A percentile compares a stretch with the other conserved stretches of the same genome.
These are phyloP conservation scores for Metschnikowia corniflorae DNA, from an alignment of 805 yeast genomes.

Conservation along the genomic window DNA sequence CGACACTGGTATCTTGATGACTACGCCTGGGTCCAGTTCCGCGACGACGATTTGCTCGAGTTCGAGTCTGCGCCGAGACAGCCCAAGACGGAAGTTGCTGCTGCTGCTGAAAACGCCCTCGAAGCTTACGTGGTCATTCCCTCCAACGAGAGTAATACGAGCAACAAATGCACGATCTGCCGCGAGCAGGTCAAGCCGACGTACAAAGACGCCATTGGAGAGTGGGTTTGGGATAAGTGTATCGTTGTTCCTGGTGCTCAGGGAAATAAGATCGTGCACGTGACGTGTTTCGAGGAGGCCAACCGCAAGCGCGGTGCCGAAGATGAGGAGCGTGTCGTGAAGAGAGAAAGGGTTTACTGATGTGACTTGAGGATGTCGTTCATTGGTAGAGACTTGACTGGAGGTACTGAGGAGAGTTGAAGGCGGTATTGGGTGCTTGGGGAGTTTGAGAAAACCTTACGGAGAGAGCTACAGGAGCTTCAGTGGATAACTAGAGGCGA, in stretches of 20 bases:
- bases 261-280: slow-evolving; percentile 40
- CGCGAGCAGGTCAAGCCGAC: slow-evolving; percentile 42
- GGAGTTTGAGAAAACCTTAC: too few relatives aligned
- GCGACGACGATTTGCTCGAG: slow-evolving; percentile 54
- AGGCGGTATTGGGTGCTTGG: too few relatives aligned
- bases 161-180: slow-evolving; percentile 40
- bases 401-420: too few relatives aligned
- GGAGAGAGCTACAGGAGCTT: too few relatives aligned
- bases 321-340: slow-evolving; percentile 20
- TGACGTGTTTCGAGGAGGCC: slow-evolving; percentile 37
- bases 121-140: slow-evolving; percentile 59
- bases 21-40: slow-evolving; percentile 68
- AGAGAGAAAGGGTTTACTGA: slow-evolving; percentile 19
- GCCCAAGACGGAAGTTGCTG: slow-evolving; percentile 6
- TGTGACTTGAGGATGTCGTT: too few relatives aligned
- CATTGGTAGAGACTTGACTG: too few relatives aligned
- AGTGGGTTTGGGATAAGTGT: slow-evolving; percentile 45
- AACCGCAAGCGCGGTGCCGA: slow-evolving; percentile 32
- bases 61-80: slow-evolving; percentile 17
- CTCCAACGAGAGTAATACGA: slow-evolving; percentile 50
- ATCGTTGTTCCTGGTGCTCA: slow-evolving; percentile 36
- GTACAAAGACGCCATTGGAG: slow-evolving; percentile 42
- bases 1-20: slow-evolving; percentile 80
- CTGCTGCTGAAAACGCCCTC: neutral
- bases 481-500: too few relatives aligned